phyloP scores from a whole-genome alignment of 2,329 filamentous ascomycete species.

The Alternaria sp. region DNA sequence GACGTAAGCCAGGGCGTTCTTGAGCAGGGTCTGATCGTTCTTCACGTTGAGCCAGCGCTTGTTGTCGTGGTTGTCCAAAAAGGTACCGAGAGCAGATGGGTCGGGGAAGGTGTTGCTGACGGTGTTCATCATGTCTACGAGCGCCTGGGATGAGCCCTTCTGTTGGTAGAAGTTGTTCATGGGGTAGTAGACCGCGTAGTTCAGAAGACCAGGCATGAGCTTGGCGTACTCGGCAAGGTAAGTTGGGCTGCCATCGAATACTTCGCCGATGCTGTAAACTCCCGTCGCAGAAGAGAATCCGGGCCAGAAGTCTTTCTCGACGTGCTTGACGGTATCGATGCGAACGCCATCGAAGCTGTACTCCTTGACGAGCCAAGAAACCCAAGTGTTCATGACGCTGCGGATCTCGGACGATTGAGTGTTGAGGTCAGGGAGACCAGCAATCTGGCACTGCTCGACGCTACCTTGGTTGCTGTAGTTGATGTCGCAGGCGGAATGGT shows the following conservation, averaged over 20 bases:
- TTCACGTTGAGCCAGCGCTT: slow-evolving; percentile 47
- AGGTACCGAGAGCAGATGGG: slow-evolving; percentile 46
- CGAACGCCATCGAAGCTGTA: slow-evolving; percentile 61
- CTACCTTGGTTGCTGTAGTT: slow-evolving; percentile 42
- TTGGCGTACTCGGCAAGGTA: slow-evolving; percentile 62
- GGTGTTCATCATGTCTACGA: slow-evolving; percentile 46
- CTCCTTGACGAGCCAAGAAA: slow-evolving; percentile 39
- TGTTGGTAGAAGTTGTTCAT: slow-evolving; percentile 49
- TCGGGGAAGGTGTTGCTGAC: slow-evolving; percentile 42
- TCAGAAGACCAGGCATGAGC: slow-evolving; percentile 65
- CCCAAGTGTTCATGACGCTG: slow-evolving; percentile 36
- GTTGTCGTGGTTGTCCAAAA: slow-evolving; percentile 52
- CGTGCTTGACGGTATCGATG: slow-evolving; percentile 68
- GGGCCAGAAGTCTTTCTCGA: slow-evolving; percentile 65
- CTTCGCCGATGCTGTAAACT: slow-evolving; percentile 67
- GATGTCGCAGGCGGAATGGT: slow-evolving; percentile 37
- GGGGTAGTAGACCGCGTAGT: slow-evolving; percentile 62
- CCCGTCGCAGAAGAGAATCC: slow-evolving; percentile 61
- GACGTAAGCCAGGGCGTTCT: slow-evolving; percentile 49
- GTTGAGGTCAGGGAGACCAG: slow-evolving; percentile 39
- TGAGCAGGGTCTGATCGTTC: slow-evolving; percentile 45
- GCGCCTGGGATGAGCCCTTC: slow-evolving; percentile 35
- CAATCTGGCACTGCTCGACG: slow-evolving; percentile 41
- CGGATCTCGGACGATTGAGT: slow-evolving; percentile 33
- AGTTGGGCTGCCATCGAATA: slow-evolving; percentile 60